Conservation (phyloP, 768 basidiomycete genomes). For the Tremella yokohamensis region DNA sequence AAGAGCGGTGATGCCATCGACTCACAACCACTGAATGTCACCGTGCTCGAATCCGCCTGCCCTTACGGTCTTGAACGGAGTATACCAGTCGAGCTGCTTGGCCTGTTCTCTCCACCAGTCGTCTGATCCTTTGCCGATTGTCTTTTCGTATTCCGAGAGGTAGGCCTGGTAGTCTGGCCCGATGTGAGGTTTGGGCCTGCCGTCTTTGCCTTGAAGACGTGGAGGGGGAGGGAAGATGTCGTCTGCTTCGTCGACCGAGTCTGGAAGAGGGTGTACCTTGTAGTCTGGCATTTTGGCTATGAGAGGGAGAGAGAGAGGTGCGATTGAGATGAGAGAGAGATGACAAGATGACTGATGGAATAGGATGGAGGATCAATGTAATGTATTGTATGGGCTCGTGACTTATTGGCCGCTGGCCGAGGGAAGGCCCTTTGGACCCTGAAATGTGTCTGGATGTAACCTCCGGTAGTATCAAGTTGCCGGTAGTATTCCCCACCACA, state of each 20-base stretch:
- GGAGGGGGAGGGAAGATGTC: conserved; percentile 69
- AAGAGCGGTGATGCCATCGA: conserved; percentile 6
- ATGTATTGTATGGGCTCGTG: too few species aligned
- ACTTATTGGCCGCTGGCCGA: too few species aligned
- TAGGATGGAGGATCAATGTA: too few species aligned
- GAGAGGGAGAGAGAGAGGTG: neutral
- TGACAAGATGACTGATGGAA: too few species aligned
- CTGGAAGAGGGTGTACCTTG: conserved; percentile 32
- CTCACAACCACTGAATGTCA: conserved; percentile 81
- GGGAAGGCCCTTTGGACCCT: too few species aligned
- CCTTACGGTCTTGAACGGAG: conserved; percentile 80
- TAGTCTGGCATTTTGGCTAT: conserved; percentile 9
- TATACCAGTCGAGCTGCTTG: conserved; percentile 76
- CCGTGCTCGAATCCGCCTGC: conserved; percentile 78
- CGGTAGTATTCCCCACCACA: too few species aligned
- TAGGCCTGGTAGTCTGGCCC: conserved; percentile 78
- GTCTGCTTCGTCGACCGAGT: conserved; percentile 31
- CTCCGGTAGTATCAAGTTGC: too few species aligned
- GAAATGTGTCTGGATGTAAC: too few species aligned
- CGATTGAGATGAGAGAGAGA: neutral
- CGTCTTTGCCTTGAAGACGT: conserved; percentile 60
- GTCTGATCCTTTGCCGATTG: conserved; percentile 72
- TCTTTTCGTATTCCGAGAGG: conserved; percentile 62
- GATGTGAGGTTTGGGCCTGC: conserved; percentile 68
- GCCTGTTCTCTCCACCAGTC: conserved; percentile 83